These are phyloP conservation scores for Paspalum vaginatum DNA, from an alignment of 176 grass and related monocot species.

Conservation along the genomic window DNA sequence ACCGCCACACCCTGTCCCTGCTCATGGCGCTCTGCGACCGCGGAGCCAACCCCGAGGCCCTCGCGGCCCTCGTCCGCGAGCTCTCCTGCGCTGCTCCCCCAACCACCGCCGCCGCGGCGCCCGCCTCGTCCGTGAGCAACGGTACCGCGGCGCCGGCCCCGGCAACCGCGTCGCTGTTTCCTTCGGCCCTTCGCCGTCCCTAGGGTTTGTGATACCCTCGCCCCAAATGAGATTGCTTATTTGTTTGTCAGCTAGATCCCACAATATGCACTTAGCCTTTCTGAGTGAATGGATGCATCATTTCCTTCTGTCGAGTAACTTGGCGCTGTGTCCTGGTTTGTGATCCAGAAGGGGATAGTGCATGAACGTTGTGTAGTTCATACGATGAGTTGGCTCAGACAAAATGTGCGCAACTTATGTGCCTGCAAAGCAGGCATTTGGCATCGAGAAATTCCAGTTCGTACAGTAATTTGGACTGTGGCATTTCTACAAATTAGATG, in stretches of 20 bases:
- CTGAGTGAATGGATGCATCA: background rate
- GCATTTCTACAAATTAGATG: background rate
- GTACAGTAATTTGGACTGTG: background rate
- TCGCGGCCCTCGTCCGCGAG: slow-evolving; percentile 79
- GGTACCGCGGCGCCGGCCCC: background rate
- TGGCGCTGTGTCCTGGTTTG: background rate
- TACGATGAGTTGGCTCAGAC: background rate
- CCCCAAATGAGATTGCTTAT: background rate
- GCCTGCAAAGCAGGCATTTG: background rate
- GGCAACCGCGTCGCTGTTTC: slow-evolving; percentile 37
- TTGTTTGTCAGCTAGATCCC: background rate
- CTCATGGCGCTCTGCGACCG: slow-evolving; percentile 86
- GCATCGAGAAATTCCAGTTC: background rate
- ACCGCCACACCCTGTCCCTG: slow-evolving; percentile 84
- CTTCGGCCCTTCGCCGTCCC: slow-evolving; percentile 42
- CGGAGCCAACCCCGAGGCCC: slow-evolving; percentile 76
- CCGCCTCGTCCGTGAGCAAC: slow-evolving; percentile 10
- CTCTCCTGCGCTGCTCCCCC: slow-evolving; percentile 54
- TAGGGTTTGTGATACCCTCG: slow-evolving; percentile 48
- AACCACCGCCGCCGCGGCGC: background rate
- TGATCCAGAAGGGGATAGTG: background rate
- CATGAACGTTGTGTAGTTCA: background rate
- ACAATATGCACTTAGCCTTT: background rate
- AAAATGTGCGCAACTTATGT: background rate
- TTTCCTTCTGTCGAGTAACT: slow-evolving; percentile 5